phyloP scores from a whole-genome alignment of 441 rosid species.

The Adansonia gregorii region DNA sequence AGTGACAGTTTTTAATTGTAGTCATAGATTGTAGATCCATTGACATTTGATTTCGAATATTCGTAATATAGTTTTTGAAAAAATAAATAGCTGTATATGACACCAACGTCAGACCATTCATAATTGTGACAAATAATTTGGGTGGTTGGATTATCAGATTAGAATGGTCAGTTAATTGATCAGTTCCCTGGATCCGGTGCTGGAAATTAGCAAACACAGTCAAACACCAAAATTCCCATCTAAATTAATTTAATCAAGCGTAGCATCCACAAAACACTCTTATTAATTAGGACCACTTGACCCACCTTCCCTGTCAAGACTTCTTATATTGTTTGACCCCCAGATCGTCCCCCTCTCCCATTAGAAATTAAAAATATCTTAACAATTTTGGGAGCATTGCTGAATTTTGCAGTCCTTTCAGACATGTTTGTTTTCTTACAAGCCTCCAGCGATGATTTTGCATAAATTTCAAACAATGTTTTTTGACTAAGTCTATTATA shows the following conservation, averaged over 20 bases:
- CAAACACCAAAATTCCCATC: constrained; percentile 10
- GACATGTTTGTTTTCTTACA: background rate
- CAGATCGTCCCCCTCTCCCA: no score
- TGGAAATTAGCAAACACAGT: constrained; percentile 20
- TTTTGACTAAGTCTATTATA: background rate
- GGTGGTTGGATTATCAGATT: no score
- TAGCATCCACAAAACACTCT: background rate
- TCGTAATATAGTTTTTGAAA: no score
- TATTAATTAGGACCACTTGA: background rate
- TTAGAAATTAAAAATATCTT: background rate
- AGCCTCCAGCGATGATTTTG: background rate
- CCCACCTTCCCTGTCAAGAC: constrained; percentile 15
- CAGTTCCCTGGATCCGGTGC: background rate
- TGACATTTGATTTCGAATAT: no score
- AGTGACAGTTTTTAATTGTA: no score
- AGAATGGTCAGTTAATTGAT: no score
- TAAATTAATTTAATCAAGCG: background rate
- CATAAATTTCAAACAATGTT: background rate
- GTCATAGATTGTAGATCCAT: no score
- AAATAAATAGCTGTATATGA: no score
- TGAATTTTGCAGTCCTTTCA: no score
- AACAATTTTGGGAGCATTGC: no score
- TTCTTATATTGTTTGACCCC: constrained; percentile 31
- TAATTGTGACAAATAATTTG: no score
- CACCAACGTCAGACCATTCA: no score